Conservation (phyloP, 208 protist genomes). For the Trypanosoma boissoni region DNA sequence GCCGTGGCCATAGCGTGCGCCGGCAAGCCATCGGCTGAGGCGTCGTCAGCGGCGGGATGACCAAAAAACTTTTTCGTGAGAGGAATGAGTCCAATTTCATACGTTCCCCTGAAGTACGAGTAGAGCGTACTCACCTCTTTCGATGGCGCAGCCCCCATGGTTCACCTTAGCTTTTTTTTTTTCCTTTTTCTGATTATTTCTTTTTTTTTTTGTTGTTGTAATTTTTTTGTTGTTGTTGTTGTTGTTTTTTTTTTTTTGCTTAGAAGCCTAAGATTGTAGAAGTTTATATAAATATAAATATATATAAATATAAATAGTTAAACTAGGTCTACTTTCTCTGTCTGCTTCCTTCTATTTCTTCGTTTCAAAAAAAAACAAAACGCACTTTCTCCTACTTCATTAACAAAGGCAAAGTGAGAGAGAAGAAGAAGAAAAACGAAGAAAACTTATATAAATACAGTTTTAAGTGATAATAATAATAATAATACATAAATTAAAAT, state of each 20-base stretch:
- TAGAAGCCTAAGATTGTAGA: not conserved
- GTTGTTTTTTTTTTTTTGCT: conserved; percentile 3
- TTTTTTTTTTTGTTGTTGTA: conserved; percentile 9
- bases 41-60: conserved; percentile 5
- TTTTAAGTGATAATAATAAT: too few relatives aligned
- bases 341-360: not conserved
- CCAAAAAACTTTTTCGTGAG: conserved; percentile 78
- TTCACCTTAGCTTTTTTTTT: conserved; percentile 1
- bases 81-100: conserved; percentile 83
- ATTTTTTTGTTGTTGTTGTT: not conserved
- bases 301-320: conserved; percentile 16
- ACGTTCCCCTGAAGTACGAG: conserved; percentile 83
- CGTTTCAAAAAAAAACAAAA: not conserved
- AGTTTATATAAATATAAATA: conserved; percentile 12
- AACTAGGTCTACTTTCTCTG: too few relatives aligned
- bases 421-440: too few relatives aligned
- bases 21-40: not conserved
- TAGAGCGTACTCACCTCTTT: conserved; percentile 64
- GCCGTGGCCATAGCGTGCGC: not conserved
- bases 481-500: too few relatives aligned
- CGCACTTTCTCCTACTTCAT: not conserved
- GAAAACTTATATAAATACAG: too few relatives aligned
- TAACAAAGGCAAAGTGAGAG: conserved; percentile 4
- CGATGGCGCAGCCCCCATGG: conserved; percentile 71
- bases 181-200: conserved; percentile 3